These are phyloP conservation scores for Scedosporium aurantiacum DNA, from an alignment of 2,329 filamentous ascomycete genomes.

Conservation along the genomic window DNA sequence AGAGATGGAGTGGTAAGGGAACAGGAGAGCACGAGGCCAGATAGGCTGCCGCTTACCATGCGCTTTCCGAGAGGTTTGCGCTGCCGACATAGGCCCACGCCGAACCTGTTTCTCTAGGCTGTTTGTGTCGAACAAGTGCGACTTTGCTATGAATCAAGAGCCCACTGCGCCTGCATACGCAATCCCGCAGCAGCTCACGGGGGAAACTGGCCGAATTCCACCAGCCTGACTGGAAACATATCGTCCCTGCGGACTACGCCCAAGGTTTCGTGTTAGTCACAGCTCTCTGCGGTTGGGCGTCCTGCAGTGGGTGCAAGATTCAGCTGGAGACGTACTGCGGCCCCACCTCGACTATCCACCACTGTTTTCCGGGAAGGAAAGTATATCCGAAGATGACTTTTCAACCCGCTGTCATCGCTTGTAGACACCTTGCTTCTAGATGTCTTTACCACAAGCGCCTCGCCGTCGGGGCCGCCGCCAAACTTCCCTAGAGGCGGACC, in stretches of 20 bases:
- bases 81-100: slow-evolving; percentile 84
- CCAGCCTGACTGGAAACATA: slow-evolving; percentile 65
- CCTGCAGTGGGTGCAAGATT: not conserved
- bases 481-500: slow-evolving; percentile 22
- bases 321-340: slow-evolving; percentile 30
- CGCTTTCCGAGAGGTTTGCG: slow-evolving; percentile 85
- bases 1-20: not conserved
- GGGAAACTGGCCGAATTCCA: slow-evolving; percentile 65
- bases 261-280: slow-evolving; percentile 6
- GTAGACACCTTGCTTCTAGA: slow-evolving; percentile 15
- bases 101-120: slow-evolving; percentile 13
- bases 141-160: slow-evolving; percentile 86
- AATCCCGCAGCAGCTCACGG: slow-evolving; percentile 59
- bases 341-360: slow-evolving; percentile 49
- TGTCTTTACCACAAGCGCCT: slow-evolving; percentile 12
- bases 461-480: slow-evolving; percentile 32
- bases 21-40: not conserved
- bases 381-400: slow-evolving; percentile 57
- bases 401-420: slow-evolving; percentile 14
- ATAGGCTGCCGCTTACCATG: slow-evolving; percentile 55
- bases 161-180: slow-evolving; percentile 56
- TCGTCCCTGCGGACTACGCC: slow-evolving; percentile 66
- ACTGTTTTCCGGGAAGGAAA: slow-evolving; percentile 71
- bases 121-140: slow-evolving; percentile 33
- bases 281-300: slow-evolving; percentile 5